Percentiles rank a stretch among this genome's conserved stretches.
Evolutionary conservation across 2,329 filamentous ascomycete species (phyloP).

Genomic region (Graphium sp.): DNA sequence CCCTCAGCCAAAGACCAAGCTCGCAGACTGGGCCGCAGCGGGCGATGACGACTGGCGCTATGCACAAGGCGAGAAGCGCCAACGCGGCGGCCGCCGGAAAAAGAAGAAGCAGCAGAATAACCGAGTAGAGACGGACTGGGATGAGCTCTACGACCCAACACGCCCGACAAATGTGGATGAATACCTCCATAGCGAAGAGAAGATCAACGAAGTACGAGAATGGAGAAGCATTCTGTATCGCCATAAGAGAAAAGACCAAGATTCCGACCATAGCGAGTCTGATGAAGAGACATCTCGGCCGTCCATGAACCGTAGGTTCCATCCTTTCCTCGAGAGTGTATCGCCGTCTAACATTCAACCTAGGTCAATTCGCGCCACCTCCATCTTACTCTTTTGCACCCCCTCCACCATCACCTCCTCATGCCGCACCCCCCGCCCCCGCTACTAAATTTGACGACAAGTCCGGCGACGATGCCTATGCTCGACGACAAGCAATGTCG

Average conservation of each 20-base stretch:
- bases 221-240: conserved; percentile 75
- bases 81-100: conserved; percentile 63
- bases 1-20: conserved; percentile 42
- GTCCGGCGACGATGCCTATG: conserved; percentile 54
- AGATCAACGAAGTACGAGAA: conserved; percentile 60
- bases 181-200: conserved; percentile 72
- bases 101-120: conserved; percentile 52
- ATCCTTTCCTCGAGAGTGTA: not conserved
- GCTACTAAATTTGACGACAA: conserved; percentile 34
- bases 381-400: conserved; percentile 38
- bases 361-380: conserved; percentile 45
- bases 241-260: conserved; percentile 37
- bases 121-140: conserved; percentile 59
- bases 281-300: conserved; percentile 7
- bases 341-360: not conserved
- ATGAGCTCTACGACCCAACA: conserved; percentile 76
- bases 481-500: conserved; percentile 42
- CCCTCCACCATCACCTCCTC: conserved; percentile 30
- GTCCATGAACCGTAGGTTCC: conserved; percentile 8
- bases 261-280: conserved; percentile 22
- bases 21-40: conserved; percentile 66
- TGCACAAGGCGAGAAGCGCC: conserved; percentile 42
- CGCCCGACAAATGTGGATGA: conserved; percentile 73
- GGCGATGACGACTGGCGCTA: conserved; percentile 74
- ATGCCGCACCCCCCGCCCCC: conserved; percentile 25